Percentiles rank a stretch among this genome's conserved stretches.
phyloP scores from a whole-genome alignment of 108 stramenopile species.

The Cylindrotheca fusiformis region DNA sequence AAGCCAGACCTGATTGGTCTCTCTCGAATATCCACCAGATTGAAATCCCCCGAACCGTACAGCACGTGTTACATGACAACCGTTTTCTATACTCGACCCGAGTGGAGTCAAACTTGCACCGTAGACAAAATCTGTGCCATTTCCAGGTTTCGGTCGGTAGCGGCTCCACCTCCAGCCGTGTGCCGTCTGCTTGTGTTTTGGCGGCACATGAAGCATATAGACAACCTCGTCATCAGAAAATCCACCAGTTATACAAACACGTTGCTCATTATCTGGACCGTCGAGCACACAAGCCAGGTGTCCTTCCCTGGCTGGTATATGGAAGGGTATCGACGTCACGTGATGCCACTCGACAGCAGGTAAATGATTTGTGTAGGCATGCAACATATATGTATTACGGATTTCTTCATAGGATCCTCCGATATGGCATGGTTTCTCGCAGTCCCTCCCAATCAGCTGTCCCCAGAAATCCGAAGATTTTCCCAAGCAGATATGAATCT shows the following conservation, averaged over 20 bases:
- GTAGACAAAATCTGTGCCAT: slow-evolving; percentile 30
- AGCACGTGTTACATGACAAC: slow-evolving; percentile 21
- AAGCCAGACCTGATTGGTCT: slow-evolving; percentile 49
- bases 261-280: background rate
- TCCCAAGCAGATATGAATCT: slow-evolving; percentile 22
- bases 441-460: slow-evolving; percentile 11
- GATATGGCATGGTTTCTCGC: background rate
- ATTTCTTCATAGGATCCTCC: background rate
- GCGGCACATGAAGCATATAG: slow-evolving; percentile 8
- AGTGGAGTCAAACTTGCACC: slow-evolving; percentile 44
- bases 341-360: slow-evolving; percentile 36
- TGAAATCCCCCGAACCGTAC: slow-evolving; percentile 62
- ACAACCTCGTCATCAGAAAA: slow-evolving; percentile 40
- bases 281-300: slow-evolving; percentile 40
- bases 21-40: slow-evolving; percentile 54
- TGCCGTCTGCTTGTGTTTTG: background rate
- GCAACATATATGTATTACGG: slow-evolving; percentile 18
- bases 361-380: slow-evolving; percentile 20
- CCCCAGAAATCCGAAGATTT: slow-evolving; percentile 34
- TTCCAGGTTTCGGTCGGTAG: background rate
- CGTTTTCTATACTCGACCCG: background rate
- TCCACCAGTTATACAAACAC: slow-evolving; percentile 49
- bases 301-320: slow-evolving; percentile 41
- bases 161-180: slow-evolving; percentile 6
- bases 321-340: background rate